These are phyloP conservation scores for Chrysoporthe austroafricana DNA, from an alignment of 2,329 filamentous ascomycete species.

Conservation along the genomic window DNA sequence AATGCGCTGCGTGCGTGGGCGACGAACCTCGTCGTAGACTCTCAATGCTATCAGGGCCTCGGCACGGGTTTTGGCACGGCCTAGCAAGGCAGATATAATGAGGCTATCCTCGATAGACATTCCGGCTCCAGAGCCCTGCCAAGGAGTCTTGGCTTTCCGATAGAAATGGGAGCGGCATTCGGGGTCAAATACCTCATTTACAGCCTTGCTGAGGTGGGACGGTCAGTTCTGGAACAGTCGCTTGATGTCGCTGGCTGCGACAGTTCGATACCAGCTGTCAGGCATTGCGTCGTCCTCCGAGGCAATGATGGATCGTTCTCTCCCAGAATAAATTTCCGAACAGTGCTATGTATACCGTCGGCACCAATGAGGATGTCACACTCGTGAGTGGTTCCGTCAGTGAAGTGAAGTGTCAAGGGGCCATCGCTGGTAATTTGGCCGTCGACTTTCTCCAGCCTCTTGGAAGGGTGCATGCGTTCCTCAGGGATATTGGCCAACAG, in stretches of 20 bases:
- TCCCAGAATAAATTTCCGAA: slow-evolving; percentile 40
- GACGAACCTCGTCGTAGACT: slow-evolving; percentile 13
- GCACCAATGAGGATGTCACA: slow-evolving; percentile 45
- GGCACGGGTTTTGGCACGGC: background rate
- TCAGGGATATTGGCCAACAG: slow-evolving; percentile 29
- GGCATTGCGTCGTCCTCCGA: slow-evolving; percentile 22
- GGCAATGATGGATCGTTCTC: slow-evolving; percentile 31
- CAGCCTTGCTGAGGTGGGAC: slow-evolving; percentile 30
- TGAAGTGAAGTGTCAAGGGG: slow-evolving; percentile 29
- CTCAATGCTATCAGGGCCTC: slow-evolving; percentile 1
- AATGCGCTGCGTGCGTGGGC: slow-evolving; percentile 21
- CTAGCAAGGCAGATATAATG: slow-evolving; percentile 13
- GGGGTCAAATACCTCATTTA: slow-evolving; percentile 20
- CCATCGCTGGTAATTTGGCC: slow-evolving; percentile 15
- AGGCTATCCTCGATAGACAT: slow-evolving; percentile 20
- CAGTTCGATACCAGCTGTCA: slow-evolving; percentile 30
- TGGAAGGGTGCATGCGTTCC: slow-evolving; percentile 32
- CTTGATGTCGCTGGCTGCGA: slow-evolving; percentile 31
- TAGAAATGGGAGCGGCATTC: background rate
- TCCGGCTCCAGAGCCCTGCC: slow-evolving; percentile 15
- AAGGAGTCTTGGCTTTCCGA: background rate
- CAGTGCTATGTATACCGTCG: slow-evolving; percentile 44
- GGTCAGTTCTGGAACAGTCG: slow-evolving; percentile 31
- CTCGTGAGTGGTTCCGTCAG: slow-evolving; percentile 31
- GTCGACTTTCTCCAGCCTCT: slow-evolving; percentile 28